phyloP scores from a whole-genome alignment of 257 asterid genomes.

The Salvia hispanica region DNA sequence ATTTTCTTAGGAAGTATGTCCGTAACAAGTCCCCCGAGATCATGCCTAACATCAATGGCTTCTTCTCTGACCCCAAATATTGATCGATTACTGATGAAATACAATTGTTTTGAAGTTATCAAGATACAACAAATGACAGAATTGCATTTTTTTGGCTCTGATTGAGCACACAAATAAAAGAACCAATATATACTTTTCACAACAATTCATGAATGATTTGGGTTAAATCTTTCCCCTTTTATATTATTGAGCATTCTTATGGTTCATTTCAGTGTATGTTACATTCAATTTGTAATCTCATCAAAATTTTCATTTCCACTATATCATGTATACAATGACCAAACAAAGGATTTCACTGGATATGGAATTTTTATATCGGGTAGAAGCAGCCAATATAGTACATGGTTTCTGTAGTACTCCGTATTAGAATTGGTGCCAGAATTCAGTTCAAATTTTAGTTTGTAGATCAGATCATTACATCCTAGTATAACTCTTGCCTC shows the following conservation, averaged over 20 bases:
- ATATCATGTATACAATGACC: neutral
- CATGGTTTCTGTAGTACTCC: neutral
- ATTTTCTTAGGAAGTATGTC: constrained; percentile 67
- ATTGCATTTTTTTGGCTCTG: constrained; percentile 30
- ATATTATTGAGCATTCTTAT: neutral
- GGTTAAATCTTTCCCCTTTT: neutral
- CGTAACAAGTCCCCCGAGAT: constrained; percentile 67
- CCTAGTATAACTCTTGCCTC: constrained; percentile 7
- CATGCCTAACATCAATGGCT: constrained; percentile 74
- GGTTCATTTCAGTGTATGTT: neutral
- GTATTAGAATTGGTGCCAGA: neutral
- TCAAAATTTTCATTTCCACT: neutral
- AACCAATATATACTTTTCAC: constrained; percentile 22
- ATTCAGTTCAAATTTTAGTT: neutral
- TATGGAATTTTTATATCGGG: neutral
- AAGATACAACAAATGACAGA: constrained; percentile 1
- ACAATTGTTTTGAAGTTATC: constrained; percentile 12
- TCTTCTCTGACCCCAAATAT: constrained; percentile 64
- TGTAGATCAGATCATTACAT: constrained; percentile 4
- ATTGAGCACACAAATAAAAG: constrained; percentile 35
- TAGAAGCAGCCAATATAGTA: neutral
- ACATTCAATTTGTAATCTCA: neutral
- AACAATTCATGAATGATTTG: constrained; percentile 23
- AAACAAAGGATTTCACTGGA: neutral
- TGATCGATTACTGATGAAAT: constrained; percentile 18